phyloP scores from a whole-genome alignment of 495 filamentous ascomycete species.

The Extremus antarcticus region DNA sequence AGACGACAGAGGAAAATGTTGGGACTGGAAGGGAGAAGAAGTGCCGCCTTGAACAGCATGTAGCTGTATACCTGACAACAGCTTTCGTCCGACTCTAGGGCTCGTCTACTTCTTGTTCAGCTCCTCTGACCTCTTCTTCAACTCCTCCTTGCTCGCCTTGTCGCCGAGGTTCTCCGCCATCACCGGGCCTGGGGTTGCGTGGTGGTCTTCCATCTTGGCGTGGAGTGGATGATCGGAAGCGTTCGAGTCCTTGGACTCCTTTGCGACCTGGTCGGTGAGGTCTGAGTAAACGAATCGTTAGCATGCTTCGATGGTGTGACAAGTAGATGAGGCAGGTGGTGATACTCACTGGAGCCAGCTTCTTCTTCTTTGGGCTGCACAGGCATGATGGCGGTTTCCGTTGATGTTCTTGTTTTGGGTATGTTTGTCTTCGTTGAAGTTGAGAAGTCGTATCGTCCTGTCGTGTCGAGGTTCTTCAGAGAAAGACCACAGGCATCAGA shows the following conservation, averaged over 20 bases:
- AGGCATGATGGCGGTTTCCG: slow-evolving; percentile 27
- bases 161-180: slow-evolving; percentile 39
- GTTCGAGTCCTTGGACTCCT: slow-evolving; percentile 26
- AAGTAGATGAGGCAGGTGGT: not conserved
- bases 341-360: slow-evolving; percentile 20
- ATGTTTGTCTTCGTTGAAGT: not conserved
- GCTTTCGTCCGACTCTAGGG: not conserved
- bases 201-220: slow-evolving; percentile 17
- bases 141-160: slow-evolving; percentile 38
- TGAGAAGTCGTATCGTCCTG: too few relatives aligned
- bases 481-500: not conserved
- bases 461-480: too few relatives aligned
- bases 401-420: not conserved
- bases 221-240: slow-evolving; percentile 16
- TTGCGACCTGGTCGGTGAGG: slow-evolving; percentile 29
- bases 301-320: not conserved
- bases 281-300: slow-evolving; percentile 11
- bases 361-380: slow-evolving; percentile 34
- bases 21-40: slow-evolving; percentile 70
- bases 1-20: slow-evolving; percentile 53
- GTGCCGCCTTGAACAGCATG: slow-evolving; percentile 43
- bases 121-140: slow-evolving; percentile 31
- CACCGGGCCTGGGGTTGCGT: slow-evolving; percentile 29
- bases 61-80: not conserved
- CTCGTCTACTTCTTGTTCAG: slow-evolving; percentile 27